These are phyloP conservation scores for Rhodotorula paludigena DNA, from an alignment of 768 basidiomycete species.

Conservation along the genomic window DNA sequence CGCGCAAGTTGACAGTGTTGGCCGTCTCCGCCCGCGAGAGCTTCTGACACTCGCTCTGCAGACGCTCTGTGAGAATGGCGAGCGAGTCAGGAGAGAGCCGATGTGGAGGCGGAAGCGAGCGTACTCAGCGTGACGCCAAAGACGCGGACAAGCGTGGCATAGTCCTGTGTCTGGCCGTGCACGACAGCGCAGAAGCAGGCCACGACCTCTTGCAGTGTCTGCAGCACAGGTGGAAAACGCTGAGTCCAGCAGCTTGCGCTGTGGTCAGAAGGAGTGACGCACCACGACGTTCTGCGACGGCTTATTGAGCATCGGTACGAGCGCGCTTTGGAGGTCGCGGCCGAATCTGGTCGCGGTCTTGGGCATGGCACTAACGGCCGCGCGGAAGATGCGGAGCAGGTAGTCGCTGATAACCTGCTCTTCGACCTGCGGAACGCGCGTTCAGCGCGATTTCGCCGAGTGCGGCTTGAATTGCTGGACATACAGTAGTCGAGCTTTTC, in stretches of 20 bases:
- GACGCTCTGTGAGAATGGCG: slow-evolving; percentile 39
- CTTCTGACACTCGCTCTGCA: slow-evolving; percentile 59
- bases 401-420: slow-evolving; percentile 80
- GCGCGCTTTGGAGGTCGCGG: slow-evolving; percentile 68
- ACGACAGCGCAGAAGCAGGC: slow-evolving; percentile 86
- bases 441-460: background rate
- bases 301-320: slow-evolving; percentile 89
- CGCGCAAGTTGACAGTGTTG: slow-evolving; percentile 34
- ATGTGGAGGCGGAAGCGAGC: background rate
- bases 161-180: slow-evolving; percentile 80
- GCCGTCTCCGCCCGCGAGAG: slow-evolving; percentile 43
- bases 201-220: slow-evolving; percentile 86
- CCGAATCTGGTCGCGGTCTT: slow-evolving; percentile 70
- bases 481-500: slow-evolving; percentile 70
- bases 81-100: background rate
- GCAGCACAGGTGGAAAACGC: background rate
- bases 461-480: slow-evolving; percentile 43
- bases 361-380: slow-evolving; percentile 79
- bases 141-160: slow-evolving; percentile 66
- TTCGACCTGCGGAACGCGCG: slow-evolving; percentile 56
- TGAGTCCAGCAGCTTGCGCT: background rate
- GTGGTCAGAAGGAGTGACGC: background rate
- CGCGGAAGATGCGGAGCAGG: slow-evolving; percentile 79
- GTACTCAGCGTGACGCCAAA: slow-evolving; percentile 47
- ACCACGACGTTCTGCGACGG: slow-evolving; percentile 44